Evolutionary conservation across 2,329 filamentous ascomycete species (phyloP).

Genomic region (Zasmidium citrigriseum): DNA sequence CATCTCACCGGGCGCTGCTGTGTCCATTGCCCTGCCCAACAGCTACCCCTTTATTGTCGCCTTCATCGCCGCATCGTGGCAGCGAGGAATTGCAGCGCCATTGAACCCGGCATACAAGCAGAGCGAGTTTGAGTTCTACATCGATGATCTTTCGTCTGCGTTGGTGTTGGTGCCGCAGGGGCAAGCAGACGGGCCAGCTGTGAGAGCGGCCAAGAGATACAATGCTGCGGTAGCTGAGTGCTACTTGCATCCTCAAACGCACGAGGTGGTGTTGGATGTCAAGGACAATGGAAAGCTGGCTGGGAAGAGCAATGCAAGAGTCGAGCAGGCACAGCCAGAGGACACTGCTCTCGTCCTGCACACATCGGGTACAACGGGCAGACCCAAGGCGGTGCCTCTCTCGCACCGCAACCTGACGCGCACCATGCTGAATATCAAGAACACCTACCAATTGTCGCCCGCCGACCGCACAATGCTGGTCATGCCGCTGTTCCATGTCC

Average conservation of each 20-base stretch:
- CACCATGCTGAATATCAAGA: constrained; percentile 81
- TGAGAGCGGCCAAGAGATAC: constrained; percentile 76
- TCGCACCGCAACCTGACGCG: constrained; percentile 78
- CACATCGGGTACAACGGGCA: constrained; percentile 80
- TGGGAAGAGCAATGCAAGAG: constrained; percentile 48
- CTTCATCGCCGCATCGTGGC: constrained; percentile 83
- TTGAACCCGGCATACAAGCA: constrained; percentile 88
- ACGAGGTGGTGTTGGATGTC: constrained; percentile 72
- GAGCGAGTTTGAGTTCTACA: constrained; percentile 89
- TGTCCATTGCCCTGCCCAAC: constrained; percentile 82
- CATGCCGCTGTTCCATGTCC: constrained; percentile 90
- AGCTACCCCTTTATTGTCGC: constrained; percentile 86
- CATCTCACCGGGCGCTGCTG: constrained; percentile 67
- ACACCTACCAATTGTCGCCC: constrained; percentile 71
- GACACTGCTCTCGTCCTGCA: constrained; percentile 81
- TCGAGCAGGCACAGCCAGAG: constrained; percentile 64
- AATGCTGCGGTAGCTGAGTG: constrained; percentile 83
- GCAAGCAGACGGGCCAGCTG: constrained; percentile 66
- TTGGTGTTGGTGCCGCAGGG: constrained; percentile 75
- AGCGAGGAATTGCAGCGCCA: constrained; percentile 81
- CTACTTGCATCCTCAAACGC: constrained; percentile 66
- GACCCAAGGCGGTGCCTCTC: constrained; percentile 81
- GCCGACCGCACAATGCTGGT: constrained; percentile 80
- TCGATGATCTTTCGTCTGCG: constrained; percentile 80
- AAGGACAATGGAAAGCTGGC: constrained; percentile 72